phyloP scores from a whole-genome alignment of 2,329 filamentous ascomycete genomes.

The Ascochyta clinopodiicola region DNA sequence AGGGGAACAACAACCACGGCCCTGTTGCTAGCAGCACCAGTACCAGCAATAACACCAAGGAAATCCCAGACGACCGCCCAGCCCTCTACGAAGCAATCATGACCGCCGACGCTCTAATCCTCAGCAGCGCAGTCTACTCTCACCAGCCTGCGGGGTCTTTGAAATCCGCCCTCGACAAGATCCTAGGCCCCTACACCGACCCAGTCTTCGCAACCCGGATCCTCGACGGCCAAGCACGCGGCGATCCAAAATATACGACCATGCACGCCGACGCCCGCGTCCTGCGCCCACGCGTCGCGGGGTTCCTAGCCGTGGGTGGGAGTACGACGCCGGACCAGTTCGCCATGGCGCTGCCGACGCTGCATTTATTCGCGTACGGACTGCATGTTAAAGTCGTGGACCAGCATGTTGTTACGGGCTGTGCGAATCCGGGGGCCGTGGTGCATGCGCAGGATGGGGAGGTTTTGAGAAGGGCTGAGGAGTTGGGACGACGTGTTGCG shows the following conservation, averaged over 20 bases:
- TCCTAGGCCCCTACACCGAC: slow-evolving; percentile 17
- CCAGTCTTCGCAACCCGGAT: slow-evolving; percentile 7
- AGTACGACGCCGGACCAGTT: slow-evolving; percentile 19
- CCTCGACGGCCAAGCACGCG: background rate
- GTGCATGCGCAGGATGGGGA: background rate
- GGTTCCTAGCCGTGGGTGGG: slow-evolving; percentile 9
- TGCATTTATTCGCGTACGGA: slow-evolving; percentile 12
- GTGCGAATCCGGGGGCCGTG: slow-evolving; percentile 15
- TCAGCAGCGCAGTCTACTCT: slow-evolving; percentile 16
- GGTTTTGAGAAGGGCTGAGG: slow-evolving; percentile 1
- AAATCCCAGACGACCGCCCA: slow-evolving; percentile 1
- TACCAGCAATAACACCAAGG: background rate
- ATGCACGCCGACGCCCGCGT: slow-evolving; percentile 12
- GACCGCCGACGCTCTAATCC: slow-evolving; percentile 13
- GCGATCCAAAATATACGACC: background rate
- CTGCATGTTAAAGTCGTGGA: slow-evolving; percentile 18
- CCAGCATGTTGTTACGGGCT: slow-evolving; percentile 8
- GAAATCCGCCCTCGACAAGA: slow-evolving; percentile 14
- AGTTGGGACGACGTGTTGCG: slow-evolving; percentile 6
- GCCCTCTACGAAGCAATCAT: slow-evolving; percentile 11
- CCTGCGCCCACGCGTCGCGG: slow-evolving; percentile 6
- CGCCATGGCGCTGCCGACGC: slow-evolving; percentile 14
- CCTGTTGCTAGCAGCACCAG: too few species aligned
- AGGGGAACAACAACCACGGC: slow-evolving; percentile 5
- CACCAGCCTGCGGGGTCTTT: slow-evolving; percentile 12